Percentiles rank a stretch among this genome's conserved stretches.
phyloP scores from a whole-genome alignment of 225 moss, liverwort and hornwort genomes.

The Lunularia cruciata region DNA sequence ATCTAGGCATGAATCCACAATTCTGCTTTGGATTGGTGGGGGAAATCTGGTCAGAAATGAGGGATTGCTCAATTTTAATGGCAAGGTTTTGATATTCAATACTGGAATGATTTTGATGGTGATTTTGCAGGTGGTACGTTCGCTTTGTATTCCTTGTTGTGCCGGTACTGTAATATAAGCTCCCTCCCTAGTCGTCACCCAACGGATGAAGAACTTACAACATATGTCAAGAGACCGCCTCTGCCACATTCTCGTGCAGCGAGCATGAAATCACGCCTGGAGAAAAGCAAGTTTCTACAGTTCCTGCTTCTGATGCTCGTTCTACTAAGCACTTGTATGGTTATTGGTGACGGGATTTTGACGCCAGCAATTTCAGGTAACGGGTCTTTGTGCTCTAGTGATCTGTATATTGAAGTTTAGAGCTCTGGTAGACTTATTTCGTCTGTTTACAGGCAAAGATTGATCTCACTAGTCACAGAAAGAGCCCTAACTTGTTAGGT shows the following conservation, averaged over 20 bases:
- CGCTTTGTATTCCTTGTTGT: constrained; percentile 84
- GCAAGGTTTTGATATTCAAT: too few relatives aligned
- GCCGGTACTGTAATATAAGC: constrained; percentile 77
- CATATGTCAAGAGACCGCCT: constrained; percentile 50
- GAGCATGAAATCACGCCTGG: constrained; percentile 56
- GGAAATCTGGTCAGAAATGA: too few relatives aligned
- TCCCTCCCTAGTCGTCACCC: constrained; percentile 86
- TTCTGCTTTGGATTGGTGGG: too few relatives aligned
- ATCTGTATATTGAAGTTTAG: too few relatives aligned
- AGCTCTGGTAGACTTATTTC: too few relatives aligned
- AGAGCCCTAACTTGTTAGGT: too few relatives aligned
- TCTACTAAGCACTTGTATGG: constrained; percentile 84
- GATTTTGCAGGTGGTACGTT: constrained; percentile 79
- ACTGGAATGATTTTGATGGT: too few relatives aligned
- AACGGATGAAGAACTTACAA: constrained; percentile 74
- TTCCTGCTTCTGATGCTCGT: constrained; percentile 62
- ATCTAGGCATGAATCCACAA: too few relatives aligned
- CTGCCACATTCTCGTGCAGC: constrained; percentile 40
- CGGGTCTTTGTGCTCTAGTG: too few relatives aligned
- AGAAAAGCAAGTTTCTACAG: constrained; percentile 67
- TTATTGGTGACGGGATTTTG: constrained; percentile 90
- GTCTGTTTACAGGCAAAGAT: too few relatives aligned
- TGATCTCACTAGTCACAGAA: too few relatives aligned
- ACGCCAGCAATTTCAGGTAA: constrained; percentile 97
- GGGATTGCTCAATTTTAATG: too few relatives aligned